Evolutionary conservation across 192 early-diverging fungal genomes (phyloP).

Genomic region (Coemansia sp.): DNA sequence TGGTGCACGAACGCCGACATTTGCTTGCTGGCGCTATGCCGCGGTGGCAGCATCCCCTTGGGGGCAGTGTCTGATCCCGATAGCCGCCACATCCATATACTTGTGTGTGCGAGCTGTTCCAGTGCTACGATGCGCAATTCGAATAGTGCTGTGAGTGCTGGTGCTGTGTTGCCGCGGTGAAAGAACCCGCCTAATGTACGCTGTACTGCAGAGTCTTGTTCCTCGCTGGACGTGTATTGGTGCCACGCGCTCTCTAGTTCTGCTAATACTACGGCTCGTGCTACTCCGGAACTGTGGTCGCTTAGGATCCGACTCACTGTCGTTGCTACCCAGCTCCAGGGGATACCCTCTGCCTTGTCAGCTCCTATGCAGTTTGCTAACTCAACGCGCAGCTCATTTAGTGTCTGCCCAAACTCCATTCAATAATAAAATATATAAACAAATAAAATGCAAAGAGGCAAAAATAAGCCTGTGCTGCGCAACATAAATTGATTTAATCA

Average conservation of each 20-base stretch:
- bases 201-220: slow-evolving; percentile 16
- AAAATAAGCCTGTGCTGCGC: neutral
- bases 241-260: slow-evolving; percentile 49
- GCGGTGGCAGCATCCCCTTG: neutral
- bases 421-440: slow-evolving; percentile 1
- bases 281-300: slow-evolving; percentile 36
- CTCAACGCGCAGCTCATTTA: slow-evolving; percentile 23
- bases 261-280: slow-evolving; percentile 41
- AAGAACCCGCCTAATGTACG: slow-evolving; percentile 38
- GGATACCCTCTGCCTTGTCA: slow-evolving; percentile 19
- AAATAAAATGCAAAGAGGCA: neutral
- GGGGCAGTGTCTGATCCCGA: slow-evolving; percentile 22
- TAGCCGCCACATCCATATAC: slow-evolving; percentile 45
- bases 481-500: neutral
- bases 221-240: slow-evolving; percentile 20
- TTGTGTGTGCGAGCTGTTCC: slow-evolving; percentile 19
- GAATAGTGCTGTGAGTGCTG: slow-evolving; percentile 23
- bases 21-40: slow-evolving; percentile 17
- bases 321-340: slow-evolving; percentile 44
- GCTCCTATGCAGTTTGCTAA: slow-evolving; percentile 20
- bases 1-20: slow-evolving; percentile 44
- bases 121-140: slow-evolving; percentile 22
- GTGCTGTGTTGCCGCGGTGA: slow-evolving; percentile 14
- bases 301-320: slow-evolving; percentile 8
- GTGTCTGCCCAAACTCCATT: slow-evolving; percentile 38